phyloP scores from a whole-genome alignment of 225 moss, liverwort and hornwort genomes.

The Climacium dendroides region DNA sequence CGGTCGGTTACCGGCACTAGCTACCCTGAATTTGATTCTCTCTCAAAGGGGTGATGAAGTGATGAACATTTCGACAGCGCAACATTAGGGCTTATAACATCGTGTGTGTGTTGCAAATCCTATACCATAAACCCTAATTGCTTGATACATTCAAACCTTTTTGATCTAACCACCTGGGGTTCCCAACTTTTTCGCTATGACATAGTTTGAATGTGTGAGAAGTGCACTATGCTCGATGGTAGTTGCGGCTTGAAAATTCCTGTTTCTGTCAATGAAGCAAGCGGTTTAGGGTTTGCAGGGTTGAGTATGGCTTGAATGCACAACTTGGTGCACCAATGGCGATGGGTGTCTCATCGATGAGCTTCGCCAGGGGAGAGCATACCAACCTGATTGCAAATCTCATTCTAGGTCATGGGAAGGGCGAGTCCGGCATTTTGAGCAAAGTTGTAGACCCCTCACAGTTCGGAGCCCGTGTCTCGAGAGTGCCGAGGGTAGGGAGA shows the following conservation, averaged over 20 bases:
- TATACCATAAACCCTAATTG: not conserved
- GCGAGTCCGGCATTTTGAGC: not conserved
- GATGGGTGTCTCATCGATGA: not conserved
- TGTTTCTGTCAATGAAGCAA: not conserved
- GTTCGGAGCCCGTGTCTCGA: not conserved
- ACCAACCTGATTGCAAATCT: not conserved
- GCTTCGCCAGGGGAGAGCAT: not conserved
- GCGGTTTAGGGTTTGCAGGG: not conserved
- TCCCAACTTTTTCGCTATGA: not conserved
- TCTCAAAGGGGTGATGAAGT: not conserved
- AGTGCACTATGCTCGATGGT: not conserved
- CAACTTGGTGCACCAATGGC: not conserved
- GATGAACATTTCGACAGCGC: not conserved
- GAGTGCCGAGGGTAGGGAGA: not conserved
- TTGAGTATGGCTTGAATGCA: not conserved
- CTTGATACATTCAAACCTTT: not conserved
- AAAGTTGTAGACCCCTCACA: not conserved
- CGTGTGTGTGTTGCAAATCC: not conserved
- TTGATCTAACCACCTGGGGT: not conserved
- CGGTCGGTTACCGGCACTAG: not conserved
- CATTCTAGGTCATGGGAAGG: not conserved
- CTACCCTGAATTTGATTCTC: not conserved
- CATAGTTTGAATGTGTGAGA: not conserved
- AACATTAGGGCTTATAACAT: not conserved
- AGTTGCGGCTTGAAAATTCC: not conserved